Percentiles rank a stretch among this genome's conserved stretches.
Conservation (phyloP, 805 yeast species). For the Starmerella apis region DNA sequence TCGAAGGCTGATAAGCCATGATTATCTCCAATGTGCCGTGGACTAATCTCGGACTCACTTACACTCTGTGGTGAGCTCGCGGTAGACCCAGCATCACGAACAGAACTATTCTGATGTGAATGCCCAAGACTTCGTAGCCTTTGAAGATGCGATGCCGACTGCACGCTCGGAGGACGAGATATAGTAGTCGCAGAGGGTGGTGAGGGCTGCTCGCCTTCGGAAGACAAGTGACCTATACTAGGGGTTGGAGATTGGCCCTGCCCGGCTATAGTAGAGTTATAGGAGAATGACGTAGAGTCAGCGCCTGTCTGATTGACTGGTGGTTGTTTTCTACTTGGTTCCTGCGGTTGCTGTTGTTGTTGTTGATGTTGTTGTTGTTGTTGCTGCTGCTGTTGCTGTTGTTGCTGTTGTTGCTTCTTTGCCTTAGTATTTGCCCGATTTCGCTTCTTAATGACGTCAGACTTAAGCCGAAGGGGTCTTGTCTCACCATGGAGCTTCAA, state of each 20-base stretch:
- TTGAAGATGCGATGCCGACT: conserved; percentile 8
- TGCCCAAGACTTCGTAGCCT: conserved; percentile 16
- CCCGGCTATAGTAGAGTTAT: neutral
- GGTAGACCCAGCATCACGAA: neutral
- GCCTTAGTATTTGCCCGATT: conserved; percentile 41
- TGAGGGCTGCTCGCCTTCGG: conserved; percentile 5
- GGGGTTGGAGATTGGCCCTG: neutral
- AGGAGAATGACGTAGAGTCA: neutral
- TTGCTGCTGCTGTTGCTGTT: neutral
- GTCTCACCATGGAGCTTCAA: conserved; percentile 90
- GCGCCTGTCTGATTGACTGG: neutral
- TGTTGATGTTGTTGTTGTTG: conserved; percentile 1
- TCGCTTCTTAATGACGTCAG: conserved; percentile 88
- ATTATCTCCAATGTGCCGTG: neutral
- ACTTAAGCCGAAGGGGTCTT: conserved; percentile 82
- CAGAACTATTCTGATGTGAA: conserved; percentile 4
- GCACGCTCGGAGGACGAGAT: conserved; percentile 8
- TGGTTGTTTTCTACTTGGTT: neutral
- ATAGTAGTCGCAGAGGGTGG: neutral
- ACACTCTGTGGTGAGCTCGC: conserved; percentile 3
- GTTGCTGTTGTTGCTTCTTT: conserved; percentile 10
- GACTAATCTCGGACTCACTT: conserved; percentile 1
- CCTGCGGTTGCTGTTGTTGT: neutral
- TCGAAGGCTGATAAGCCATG: neutral
- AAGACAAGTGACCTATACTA: conserved; percentile 6